A percentile compares a stretch with the other conserved stretches of the same genome.
Evolutionary conservation across 768 basidiomycete genomes (phyloP).

Genomic region (Podaxis pistillaris): DNA sequence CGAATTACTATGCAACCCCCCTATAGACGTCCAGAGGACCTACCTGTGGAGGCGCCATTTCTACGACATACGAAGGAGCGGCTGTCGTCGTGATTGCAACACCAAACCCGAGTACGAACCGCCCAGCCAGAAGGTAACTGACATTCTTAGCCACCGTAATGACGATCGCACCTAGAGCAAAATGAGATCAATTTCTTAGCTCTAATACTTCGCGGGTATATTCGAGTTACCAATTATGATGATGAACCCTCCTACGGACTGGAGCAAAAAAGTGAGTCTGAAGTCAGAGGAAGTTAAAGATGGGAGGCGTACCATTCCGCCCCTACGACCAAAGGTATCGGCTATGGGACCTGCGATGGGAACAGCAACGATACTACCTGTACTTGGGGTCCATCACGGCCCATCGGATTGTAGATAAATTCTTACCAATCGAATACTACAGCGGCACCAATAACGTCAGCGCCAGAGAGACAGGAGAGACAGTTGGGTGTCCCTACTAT

Average conservation of each 20-base stretch:
- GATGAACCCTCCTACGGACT: constrained; percentile 40
- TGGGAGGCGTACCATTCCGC: constrained; percentile 36
- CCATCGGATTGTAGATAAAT: neutral
- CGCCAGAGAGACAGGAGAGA: neutral
- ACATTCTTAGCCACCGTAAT: constrained; percentile 42
- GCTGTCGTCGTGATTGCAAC: constrained; percentile 46
- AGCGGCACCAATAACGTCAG: neutral
- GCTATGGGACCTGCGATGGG: constrained; percentile 39
- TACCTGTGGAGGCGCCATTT: constrained; percentile 58
- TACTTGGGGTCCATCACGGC: neutral
- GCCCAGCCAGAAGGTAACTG: constrained; percentile 48
- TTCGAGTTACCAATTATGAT: constrained; percentile 31
- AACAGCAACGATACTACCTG: constrained; percentile 32
- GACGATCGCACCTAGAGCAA: constrained; percentile 37
- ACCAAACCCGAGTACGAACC: constrained; percentile 54
- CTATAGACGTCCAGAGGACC: neutral
- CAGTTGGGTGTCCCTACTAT: constrained; percentile 29
- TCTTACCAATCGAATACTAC: constrained; percentile 41
- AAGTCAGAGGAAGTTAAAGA: neutral
- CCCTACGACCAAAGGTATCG: constrained; percentile 42
- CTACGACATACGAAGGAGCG: constrained; percentile 49
- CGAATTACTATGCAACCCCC: neutral
- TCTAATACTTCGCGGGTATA: too few relatives aligned
- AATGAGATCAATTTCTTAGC: neutral
- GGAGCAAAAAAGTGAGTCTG: neutral